Evolutionary conservation across 129 eudicot species (phyloP).

Genomic region (Scalesia atractyloides): DNA sequence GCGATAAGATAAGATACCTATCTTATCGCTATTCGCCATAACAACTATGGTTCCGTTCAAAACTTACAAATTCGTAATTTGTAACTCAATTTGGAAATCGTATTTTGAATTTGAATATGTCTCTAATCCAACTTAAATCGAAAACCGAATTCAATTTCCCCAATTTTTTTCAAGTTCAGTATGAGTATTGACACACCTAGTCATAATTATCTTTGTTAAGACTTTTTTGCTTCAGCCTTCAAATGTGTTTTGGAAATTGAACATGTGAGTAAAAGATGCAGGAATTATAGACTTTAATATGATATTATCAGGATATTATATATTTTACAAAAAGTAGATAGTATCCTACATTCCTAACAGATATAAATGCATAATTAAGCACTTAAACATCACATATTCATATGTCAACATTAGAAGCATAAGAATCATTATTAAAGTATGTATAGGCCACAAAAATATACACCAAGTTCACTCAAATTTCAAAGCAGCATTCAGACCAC

Average conservation of each 20-base stretch:
- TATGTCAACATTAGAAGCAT: slow-evolving; percentile 2
- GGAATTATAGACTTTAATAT: neutral
- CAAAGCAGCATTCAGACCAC: neutral
- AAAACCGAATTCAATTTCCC: neutral
- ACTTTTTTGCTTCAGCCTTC: neutral
- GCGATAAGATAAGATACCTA: no score
- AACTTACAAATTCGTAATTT: no score
- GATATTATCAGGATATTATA: no score
- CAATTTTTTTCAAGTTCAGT: neutral
- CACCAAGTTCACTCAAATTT: neutral
- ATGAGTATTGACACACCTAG: neutral
- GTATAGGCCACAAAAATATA: neutral
- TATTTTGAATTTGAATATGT: no score
- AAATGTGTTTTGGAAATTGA: neutral
- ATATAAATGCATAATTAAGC: slow-evolving; percentile 1
- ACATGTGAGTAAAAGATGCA: slow-evolving; percentile 2
- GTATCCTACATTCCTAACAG: no score
- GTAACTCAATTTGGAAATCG: no score
- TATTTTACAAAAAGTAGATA: no score
- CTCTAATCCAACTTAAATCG: no score
- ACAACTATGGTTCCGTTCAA: no score
- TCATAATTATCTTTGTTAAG: neutral
- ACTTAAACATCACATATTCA: neutral
- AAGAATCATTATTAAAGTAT: neutral
- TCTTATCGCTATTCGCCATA: no score